Evolutionary conservation across 1,284 basidiomycete genomes (phyloP), one percentile per base, ranked within the genome.

Genomic region (Salmacisia buchloeana): DNA sequence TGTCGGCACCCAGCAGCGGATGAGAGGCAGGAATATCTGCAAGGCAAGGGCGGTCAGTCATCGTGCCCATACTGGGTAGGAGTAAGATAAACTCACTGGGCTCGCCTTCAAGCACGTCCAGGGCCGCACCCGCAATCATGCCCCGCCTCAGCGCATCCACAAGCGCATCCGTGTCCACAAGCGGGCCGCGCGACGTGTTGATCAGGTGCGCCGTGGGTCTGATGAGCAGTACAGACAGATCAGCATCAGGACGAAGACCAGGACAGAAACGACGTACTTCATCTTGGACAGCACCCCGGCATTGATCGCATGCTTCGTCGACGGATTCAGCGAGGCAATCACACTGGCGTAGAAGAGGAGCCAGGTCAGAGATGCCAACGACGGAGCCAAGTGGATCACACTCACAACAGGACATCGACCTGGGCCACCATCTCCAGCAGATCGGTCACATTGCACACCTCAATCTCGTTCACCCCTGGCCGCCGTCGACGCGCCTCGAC

Each of bases 31-130:
- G 74, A 34, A 97, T 84, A 56, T 89, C 61, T 69, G 64, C 12
- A 6, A 6, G 49, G 49, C 23, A 25, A 25, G 54, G 15, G 21
- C n/a, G 34, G 31, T 13, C 31, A 36, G 23, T 15, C 21, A 23
- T 34, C 54, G 10, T 57, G 21, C 12, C 18, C 31, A 5, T 6
- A 23, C 29, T 18, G 13, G 15, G 6, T 15, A 10, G 29, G 13
- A 21, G 9, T 18, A 10, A 23, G 29, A n/a, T 7, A 7, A 41
- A 59, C 38, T 18, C 25, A 52, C 38, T 52, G 0, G 94, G 94
- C 80, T 98, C 94, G 34, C 91, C 91, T 69, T 93, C 91, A 12
- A 97, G 86, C 35, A 97, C 94, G 79, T 98, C 94, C 5, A 98
- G 75, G 0, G 91, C 94, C 0, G 94, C 94, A 25, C 88, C 93